Base-by-base conservation (phyloP, 306 rosid species). In the Phaseolus lunatus region DNA sequence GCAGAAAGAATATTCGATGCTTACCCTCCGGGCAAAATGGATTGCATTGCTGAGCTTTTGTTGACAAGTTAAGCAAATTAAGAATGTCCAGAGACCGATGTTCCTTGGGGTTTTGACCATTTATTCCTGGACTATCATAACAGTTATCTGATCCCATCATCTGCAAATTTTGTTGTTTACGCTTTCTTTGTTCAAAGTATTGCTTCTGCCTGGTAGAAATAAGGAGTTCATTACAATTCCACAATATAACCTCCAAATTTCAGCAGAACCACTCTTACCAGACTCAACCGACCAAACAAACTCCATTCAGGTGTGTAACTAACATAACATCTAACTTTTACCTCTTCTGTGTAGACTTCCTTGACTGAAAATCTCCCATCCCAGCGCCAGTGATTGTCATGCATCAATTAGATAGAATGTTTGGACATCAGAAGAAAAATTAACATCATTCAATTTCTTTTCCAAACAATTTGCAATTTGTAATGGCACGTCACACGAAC, bases 181-280 rank as follows among this genome's bases (percentile, higher is more conserved):
- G 89, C 83, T 83, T 95, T 87, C 85, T 89, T 89, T 95, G 98
- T 80, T 95, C 97, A 57, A 95, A 92, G 79, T 90, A 92, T 78
- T 95, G 97, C 81, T 90, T 95, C 89, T 95, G 98, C 89, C 98
- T 95, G 69, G 62, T 39, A 33, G 56, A 84, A 14, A 77, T 56
- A 80, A 73, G 61, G 58, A 75, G 8, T 76, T 16, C 59, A 61
- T 54, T 15, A 80, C 31, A 58, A 77, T 37, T 70, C 56, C 69
- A 18, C 41, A 24, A 47, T 7, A 45, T 68, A 74, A 75, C 68
- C 29, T 9, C 66, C 29, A 70, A 78, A 54, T 19, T 49, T 73
- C 64, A 59, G 58, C 24, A 3, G 20, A 73, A 73, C 4, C 50
- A 43, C n/a, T 66, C 71, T 48, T 72, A 57, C 49, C 61, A 37